Conservation (phyloP, 78 protist genomes). For the Guillardia theta region DNA sequence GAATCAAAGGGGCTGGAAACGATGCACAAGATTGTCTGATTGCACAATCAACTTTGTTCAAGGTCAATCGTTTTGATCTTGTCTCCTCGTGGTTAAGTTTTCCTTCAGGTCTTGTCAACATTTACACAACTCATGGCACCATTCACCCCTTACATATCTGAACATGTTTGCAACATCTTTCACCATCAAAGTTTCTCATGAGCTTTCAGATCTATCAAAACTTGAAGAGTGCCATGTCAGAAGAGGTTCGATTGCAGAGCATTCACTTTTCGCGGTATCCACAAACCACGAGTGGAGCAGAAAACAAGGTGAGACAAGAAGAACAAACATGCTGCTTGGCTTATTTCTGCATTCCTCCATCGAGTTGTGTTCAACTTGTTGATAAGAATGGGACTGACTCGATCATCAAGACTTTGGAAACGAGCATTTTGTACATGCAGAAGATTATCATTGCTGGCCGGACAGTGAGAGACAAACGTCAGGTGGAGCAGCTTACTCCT, state of each 20-base stretch:
- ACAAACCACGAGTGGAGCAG: background rate
- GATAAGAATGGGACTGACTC: background rate
- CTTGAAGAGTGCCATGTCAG: background rate
- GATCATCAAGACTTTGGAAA: background rate
- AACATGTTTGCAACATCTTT: slow-evolving; percentile 90
- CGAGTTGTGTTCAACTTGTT: background rate
- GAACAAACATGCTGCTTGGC: too few species aligned
- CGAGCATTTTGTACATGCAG: background rate
- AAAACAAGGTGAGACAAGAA: background rate
- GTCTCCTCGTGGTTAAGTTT: background rate
- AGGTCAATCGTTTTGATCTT: background rate
- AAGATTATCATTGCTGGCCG: background rate
- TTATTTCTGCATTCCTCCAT: too few species aligned
- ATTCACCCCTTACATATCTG: slow-evolving; percentile 98
- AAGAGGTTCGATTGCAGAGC: background rate
- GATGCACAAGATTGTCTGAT: slow-evolving; percentile 29
- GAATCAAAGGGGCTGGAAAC: slow-evolving; percentile 62
- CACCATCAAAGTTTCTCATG: too few species aligned
- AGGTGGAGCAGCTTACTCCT: too few species aligned
- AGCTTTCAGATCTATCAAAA: background rate
- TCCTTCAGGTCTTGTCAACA: slow-evolving; percentile 65
- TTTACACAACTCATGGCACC: slow-evolving; percentile 91
- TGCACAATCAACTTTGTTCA: slow-evolving; percentile 64
- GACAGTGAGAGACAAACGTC: background rate
- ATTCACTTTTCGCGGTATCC: background rate